Base-by-base conservation (phyloP, 805 yeast species). In the Kuraishia floccosa region DNA sequence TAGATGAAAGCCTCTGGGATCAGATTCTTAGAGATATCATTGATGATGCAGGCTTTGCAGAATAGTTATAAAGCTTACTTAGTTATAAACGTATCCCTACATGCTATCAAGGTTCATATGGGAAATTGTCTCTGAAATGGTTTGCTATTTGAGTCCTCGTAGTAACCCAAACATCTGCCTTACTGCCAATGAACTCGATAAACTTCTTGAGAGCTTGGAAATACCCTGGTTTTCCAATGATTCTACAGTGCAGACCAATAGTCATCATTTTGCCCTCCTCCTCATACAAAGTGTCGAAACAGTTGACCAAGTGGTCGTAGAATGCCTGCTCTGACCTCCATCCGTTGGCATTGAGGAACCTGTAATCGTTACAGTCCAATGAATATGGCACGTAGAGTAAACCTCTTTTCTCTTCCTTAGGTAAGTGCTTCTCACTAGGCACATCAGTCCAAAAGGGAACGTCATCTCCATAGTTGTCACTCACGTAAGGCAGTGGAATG, bases 221-320 rank as follows among this genome's bases (percentile, higher is more conserved):
- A 30, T 54, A 35, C 8, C 60, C 62, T 2, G 62, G 60, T 25
- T 53, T 52, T n/a, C 56, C 60, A 17, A 54, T 42, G 24, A 56
- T 43, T 22, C 62, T 40, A 17, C 56, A 46, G 32, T 56, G 62
- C 33, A 56, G 36, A 4, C 58, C 58, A 17, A 56, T 45, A 16
- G 53, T 55, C 54, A 56, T 51, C 49, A 56, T 54, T 31, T 57
- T 53, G 9, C 10, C 9, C 2, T 58, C 62, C 36, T 56, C 62
- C 17, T 42, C 41, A 33, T 56, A 56, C 13, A 56, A 42, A 25
- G 48, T 47, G 35, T 57, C 60, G 34, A 57, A 57, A 4, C 60
- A 48, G 26, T 49, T 44, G 27, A 43, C 51, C 35, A 57, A 35
- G 39, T 57, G 54, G 15, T 49, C 54, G 19, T 31, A 35, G 25